These are phyloP conservation scores for Zhuliangozyma parablackwelliae DNA, from an alignment of 1,139 yeast genomes.

Conservation along the genomic window DNA sequence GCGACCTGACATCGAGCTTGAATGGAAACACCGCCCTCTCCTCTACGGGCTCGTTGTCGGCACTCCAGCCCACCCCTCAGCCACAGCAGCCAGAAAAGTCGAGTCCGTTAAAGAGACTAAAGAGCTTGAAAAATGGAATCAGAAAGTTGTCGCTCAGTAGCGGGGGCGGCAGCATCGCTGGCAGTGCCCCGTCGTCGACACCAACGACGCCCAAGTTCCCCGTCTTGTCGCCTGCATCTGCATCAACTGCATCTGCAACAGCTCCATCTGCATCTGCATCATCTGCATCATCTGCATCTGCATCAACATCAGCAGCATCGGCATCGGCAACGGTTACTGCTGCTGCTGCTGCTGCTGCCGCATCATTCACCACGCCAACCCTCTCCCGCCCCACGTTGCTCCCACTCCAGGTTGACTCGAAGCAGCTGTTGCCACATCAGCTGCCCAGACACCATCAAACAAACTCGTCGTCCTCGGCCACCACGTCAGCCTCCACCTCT, in stretches of 20 bases:
- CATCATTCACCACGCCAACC: slow-evolving; percentile 4
- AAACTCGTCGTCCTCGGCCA: slow-evolving; percentile 3
- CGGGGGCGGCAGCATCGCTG: neutral
- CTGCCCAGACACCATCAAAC: neutral
- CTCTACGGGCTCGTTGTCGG: neutral
- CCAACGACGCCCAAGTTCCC: slow-evolving; percentile 15
- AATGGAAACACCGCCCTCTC: neutral
- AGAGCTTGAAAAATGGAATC: slow-evolving; percentile 35
- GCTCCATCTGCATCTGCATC: too few relatives aligned
- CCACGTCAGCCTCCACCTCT: slow-evolving; percentile 7
- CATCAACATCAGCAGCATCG: too few relatives aligned
- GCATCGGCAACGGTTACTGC: too few relatives aligned
- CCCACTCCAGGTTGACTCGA: slow-evolving; percentile 7
- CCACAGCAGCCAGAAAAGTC: slow-evolving; percentile 4
- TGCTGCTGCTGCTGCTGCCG: too few relatives aligned
- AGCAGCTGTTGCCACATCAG: slow-evolving; percentile 5
- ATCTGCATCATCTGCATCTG: too few relatives aligned
- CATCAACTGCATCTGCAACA: slow-evolving; percentile 1
- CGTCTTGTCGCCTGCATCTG: neutral
- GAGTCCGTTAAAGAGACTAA: slow-evolving; percentile 20
- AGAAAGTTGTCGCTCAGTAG: slow-evolving; percentile 26
- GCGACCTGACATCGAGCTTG: slow-evolving; percentile 4
- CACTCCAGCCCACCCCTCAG: slow-evolving; percentile 7
- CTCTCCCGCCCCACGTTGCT: slow-evolving; percentile 8
- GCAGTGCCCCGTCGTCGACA: too few relatives aligned